Base-by-base conservation (phyloP, 345 rosid species). In the Salix suchowensis region DNA sequence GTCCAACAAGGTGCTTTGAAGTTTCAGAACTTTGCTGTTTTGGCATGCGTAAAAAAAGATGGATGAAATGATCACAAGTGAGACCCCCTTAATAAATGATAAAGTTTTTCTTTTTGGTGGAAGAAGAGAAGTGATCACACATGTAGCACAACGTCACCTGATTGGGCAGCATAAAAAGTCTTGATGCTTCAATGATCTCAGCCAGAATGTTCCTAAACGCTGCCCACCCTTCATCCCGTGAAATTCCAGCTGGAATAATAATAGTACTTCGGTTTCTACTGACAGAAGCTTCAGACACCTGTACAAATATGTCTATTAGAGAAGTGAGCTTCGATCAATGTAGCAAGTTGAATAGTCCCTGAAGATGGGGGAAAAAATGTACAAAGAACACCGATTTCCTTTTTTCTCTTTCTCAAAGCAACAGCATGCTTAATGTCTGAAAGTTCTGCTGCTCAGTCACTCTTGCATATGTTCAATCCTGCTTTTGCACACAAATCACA, bases 271-370 rank as follows among this genome's bases (percentile, higher is more conserved):
- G 93, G 77, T 91, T 93, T 84, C 99, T 89, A 83, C 90, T 93
- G 37, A 93, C 91, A 36, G 98, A 93, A 82, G 99, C 98, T 88
- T 96, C 99, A 62, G 98, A 93, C 23, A 96, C 96, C 99, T 96
- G 82, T 74, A 68, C 28, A 61, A 48, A 66, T 70, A 67, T 34
- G 58, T 70, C 52, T 61, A 68, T 65, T 23, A 62, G 16, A 46
- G 75, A 61, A 42, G 55, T 34, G 46, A 72, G 36, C 44, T 37
- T 21, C 15, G 24, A 54, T 26, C 65, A 37, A 13, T 55, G 30
- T 61, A 26, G n/a, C 28, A 69, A 26, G 19, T 16, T 21, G 46
- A 65, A 39, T 26, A 34, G 21, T 11, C 52, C n/a, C 72, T 46
- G 23, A 28, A 36, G 36, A 48, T 18, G 55, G 30, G 40, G 4